Evolutionary conservation across 805 yeast species (phyloP).

Genomic region (Candida incommunis): DNA sequence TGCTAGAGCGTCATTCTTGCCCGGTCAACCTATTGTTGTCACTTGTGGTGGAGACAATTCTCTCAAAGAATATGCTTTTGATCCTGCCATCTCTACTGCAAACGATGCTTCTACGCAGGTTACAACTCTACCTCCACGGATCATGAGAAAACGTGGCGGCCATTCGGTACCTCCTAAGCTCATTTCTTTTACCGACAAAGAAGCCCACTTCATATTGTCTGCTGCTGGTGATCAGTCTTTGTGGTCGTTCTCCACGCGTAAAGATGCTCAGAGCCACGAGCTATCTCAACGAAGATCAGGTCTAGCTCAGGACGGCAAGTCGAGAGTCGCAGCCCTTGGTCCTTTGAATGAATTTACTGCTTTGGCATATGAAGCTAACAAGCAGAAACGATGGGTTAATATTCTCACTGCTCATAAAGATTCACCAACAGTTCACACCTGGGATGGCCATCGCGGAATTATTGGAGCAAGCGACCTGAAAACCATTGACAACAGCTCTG

Average conservation of each 20-base stretch:
- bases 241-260: slow-evolving; percentile 86
- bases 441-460: slow-evolving; percentile 71
- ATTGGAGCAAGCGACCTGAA: slow-evolving; percentile 59
- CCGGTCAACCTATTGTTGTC: slow-evolving; percentile 84
- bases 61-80: slow-evolving; percentile 82
- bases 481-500: slow-evolving; percentile 68
- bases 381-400: slow-evolving; percentile 90
- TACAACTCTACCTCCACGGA: slow-evolving; percentile 76
- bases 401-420: slow-evolving; percentile 78
- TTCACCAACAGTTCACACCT: slow-evolving; percentile 73
- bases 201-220: slow-evolving; percentile 72
- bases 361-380: slow-evolving; percentile 57
- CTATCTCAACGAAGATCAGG: slow-evolving; percentile 54
- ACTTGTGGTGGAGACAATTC: slow-evolving; percentile 87
- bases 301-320: slow-evolving; percentile 5
- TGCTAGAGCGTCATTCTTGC: slow-evolving; percentile 54
- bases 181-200: slow-evolving; percentile 62
- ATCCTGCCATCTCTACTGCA: slow-evolving; percentile 62
- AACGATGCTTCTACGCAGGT: slow-evolving; percentile 36
- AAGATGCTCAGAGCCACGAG: slow-evolving; percentile 93
- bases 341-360: slow-evolving; percentile 51
- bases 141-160: slow-evolving; percentile 91
- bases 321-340: slow-evolving; percentile 7
- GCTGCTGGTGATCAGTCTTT: slow-evolving; percentile 77
- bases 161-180: slow-evolving; percentile 80